A percentile compares a stretch with the other conserved stretches of the same genome.
phyloP scores from a whole-genome alignment of 2,329 filamentous ascomycete species.

The Fusarium luffae region DNA sequence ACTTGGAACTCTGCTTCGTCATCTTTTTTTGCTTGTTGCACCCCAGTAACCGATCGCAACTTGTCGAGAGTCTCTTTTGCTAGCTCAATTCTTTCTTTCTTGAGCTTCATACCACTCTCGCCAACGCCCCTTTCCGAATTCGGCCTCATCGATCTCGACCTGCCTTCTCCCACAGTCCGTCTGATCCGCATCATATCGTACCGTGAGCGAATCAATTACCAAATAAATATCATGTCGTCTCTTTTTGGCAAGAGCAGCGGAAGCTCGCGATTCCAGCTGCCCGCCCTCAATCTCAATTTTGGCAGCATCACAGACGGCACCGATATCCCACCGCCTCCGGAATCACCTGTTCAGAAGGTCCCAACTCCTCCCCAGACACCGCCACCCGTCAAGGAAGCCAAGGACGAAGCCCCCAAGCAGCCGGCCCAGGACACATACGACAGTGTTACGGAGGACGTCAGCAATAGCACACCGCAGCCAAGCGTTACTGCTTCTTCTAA shows the following conservation, averaged over 20 bases:
- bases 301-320: constrained; percentile 70
- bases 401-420: constrained; percentile 33
- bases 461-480: constrained; percentile 36
- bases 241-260: constrained; percentile 45
- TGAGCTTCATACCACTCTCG: constrained; percentile 14
- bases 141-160: constrained; percentile 23
- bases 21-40: constrained; percentile 38
- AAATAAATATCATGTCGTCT: constrained; percentile 47
- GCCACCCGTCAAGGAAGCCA: constrained; percentile 43
- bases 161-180: constrained; percentile 10
- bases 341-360: constrained; percentile 64
- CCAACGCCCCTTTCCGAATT: constrained; percentile 23
- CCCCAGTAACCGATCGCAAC: constrained; percentile 27
- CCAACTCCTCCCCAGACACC: constrained; percentile 57
- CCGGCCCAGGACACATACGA: constrained; percentile 16
- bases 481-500: constrained; percentile 49
- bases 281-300: constrained; percentile 68
- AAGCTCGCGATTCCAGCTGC: constrained; percentile 64
- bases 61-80: constrained; percentile 4
- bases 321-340: constrained; percentile 67
- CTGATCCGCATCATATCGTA: constrained; percentile 25
- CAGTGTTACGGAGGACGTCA: constrained; percentile 33
- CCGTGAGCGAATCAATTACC: constrained; percentile 24
- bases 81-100: constrained; percentile 14
- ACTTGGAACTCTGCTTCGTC: constrained; percentile 44